Evolutionary conservation across 2,329 filamentous ascomycete genomes (phyloP), one percentile per base, ranked within the genome.

Genomic region (Xylaria sp.): DNA sequence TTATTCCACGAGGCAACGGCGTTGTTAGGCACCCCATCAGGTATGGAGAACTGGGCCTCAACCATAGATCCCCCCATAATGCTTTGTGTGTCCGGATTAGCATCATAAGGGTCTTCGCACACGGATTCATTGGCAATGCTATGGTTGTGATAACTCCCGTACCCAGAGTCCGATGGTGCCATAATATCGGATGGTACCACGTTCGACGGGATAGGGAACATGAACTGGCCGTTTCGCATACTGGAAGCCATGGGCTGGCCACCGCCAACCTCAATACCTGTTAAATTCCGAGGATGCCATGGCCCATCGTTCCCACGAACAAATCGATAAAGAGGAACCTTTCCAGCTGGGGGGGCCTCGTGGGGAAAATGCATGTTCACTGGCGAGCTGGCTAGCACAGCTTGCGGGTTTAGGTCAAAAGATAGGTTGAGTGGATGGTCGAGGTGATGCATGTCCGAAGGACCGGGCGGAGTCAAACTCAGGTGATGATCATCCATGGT

Each of bases 91-190:
- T 83, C 81, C 4, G 68, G 66, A 49, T 68, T 76, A 10, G 72
- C 68, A 23, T 82, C 80, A 33, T 70, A 57, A 15, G 67, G 37
- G 33, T 83, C 81, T 2, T 76, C 80, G 63, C 76, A 79, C 38
- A 78, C 69, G 1, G 82, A 84, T 15, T 72, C 73, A 41, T 78
- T 80, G 7, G 76, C 76, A 52, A 79, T 74, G 64, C 81, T 83
- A 25, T 77, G 77, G 4, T 76, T 64, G 21, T 69, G 67, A 57
- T 75, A 76, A 52, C 79, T 78, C 8, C 74, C 80, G 63, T 84
- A 84, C 21, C 80, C 80, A 10, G 82, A 84, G 66, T 84, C 81
- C 2, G 76, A 77, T 15, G 73, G 71, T 64, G n/a, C 70, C 73
- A 9, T 75, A 68, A 43, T 72, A 46, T 81, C 79, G 5, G 79